phyloP scores from a whole-genome alignment of 371 early-diverging fungal genomes.

The Apophysomyces trapeziformis region DNA sequence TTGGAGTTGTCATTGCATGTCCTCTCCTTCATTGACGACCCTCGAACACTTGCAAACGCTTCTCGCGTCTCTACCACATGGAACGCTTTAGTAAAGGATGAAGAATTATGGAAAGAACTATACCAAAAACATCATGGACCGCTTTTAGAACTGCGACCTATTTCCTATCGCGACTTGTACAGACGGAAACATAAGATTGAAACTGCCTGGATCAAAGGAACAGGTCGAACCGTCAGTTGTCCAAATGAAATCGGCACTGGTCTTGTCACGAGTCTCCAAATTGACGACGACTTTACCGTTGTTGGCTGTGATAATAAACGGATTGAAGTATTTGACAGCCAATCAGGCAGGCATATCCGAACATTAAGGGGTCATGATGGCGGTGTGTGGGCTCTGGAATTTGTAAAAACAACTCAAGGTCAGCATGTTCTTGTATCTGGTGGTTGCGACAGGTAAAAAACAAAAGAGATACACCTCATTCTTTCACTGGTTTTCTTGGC shows the following conservation, averaged over 20 bases:
- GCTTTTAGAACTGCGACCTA: slow-evolving; percentile 7
- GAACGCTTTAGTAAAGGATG: slow-evolving; percentile 73
- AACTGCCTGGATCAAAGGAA: slow-evolving; percentile 70
- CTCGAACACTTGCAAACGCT: slow-evolving; percentile 75
- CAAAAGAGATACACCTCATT: slow-evolving; percentile 11
- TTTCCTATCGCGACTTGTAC: slow-evolving; percentile 70
- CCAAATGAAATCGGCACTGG: slow-evolving; percentile 66
- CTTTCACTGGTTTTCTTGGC: background rate
- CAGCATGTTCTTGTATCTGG: slow-evolving; percentile 69
- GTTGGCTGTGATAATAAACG: slow-evolving; percentile 84
- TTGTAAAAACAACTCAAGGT: background rate
- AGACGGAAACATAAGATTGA: slow-evolving; percentile 68
- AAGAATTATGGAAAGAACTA: slow-evolving; percentile 56
- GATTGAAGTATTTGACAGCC: slow-evolving; percentile 81
- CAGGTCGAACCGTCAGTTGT: slow-evolving; percentile 56
- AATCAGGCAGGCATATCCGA: slow-evolving; percentile 43
- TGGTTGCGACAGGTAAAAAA: slow-evolving; percentile 69
- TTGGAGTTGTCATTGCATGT: slow-evolving; percentile 10
- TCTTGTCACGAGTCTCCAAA: slow-evolving; percentile 88
- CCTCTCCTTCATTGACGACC: slow-evolving; percentile 63
- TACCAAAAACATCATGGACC: slow-evolving; percentile 46
- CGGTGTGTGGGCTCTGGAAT: slow-evolving; percentile 88
- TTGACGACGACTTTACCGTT: slow-evolving; percentile 83
- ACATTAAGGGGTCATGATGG: slow-evolving; percentile 60
- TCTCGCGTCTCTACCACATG: slow-evolving; percentile 77